Evolutionary conservation across 73 alveolate species (phyloP).

Genomic region (Uronychia setigera): DNA sequence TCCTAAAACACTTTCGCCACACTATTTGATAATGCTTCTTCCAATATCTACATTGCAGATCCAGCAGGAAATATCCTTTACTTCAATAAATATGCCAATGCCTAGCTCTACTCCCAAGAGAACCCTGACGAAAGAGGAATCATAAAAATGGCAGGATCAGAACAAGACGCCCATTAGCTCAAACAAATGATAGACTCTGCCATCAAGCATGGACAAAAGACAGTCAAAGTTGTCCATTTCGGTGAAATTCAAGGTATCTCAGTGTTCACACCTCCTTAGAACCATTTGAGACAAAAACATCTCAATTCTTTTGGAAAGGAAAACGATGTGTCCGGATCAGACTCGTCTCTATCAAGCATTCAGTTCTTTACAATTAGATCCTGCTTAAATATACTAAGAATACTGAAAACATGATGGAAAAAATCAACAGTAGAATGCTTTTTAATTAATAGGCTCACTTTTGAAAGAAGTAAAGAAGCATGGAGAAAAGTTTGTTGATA

Average conservation of each 20-base stretch:
- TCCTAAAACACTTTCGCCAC: background rate
- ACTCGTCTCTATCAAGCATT: background rate
- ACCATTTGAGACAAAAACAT: background rate
- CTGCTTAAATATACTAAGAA: background rate
- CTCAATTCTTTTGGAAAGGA: background rate
- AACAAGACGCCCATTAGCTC: background rate
- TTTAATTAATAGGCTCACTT: background rate
- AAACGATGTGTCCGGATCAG: background rate
- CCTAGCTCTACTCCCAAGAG: background rate
- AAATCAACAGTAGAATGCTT: background rate
- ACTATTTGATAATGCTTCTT: background rate
- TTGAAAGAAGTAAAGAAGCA: background rate
- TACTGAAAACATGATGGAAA: background rate
- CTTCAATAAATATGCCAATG: background rate
- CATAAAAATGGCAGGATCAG: background rate
- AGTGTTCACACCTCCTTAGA: background rate
- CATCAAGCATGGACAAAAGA: background rate
- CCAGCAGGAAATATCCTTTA: background rate
- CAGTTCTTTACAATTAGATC: background rate
- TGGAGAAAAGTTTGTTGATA: background rate
- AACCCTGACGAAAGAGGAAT: background rate
- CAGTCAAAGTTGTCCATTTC: background rate
- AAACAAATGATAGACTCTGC: background rate
- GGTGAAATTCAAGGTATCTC: background rate
- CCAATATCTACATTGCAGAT: background rate